These are phyloP conservation scores for Microsporum canis DNA, from an alignment of 2,329 filamentous ascomycete species.

Conservation along the genomic window DNA sequence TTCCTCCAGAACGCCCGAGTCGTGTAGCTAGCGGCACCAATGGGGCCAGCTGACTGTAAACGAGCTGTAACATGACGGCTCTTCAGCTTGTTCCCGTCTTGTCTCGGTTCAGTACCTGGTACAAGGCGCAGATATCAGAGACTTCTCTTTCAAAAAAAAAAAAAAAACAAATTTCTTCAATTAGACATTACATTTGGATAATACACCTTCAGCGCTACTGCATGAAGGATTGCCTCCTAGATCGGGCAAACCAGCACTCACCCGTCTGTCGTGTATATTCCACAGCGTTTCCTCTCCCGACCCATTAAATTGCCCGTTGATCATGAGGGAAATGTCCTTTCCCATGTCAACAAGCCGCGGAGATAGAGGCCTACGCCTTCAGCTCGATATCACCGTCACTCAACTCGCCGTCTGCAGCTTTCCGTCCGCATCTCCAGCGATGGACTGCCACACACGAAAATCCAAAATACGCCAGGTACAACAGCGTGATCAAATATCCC, in stretches of 20 bases:
- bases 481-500: conserved; percentile 1
- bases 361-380: background rate
- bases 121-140: background rate
- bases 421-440: background rate
- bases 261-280: background rate
- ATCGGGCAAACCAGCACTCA: background rate
- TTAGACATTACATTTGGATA: background rate
- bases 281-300: background rate
- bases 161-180: background rate
- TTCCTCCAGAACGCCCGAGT: background rate
- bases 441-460: conserved; percentile 1
- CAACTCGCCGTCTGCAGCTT: background rate
- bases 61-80: background rate
- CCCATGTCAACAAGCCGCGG: background rate
- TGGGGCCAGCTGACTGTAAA: background rate
- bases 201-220: background rate
- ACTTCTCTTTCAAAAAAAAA: background rate
- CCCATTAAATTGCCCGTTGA: background rate
- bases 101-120: background rate
- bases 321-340: background rate
- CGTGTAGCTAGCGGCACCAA: background rate
- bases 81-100: background rate
- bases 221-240: background rate
- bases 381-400: background rate
- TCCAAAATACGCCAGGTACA: conserved; percentile 8